Evolutionary conservation across 495 filamentous ascomycete genomes (phyloP).

Genomic region (Evansstolkia leycettana): DNA sequence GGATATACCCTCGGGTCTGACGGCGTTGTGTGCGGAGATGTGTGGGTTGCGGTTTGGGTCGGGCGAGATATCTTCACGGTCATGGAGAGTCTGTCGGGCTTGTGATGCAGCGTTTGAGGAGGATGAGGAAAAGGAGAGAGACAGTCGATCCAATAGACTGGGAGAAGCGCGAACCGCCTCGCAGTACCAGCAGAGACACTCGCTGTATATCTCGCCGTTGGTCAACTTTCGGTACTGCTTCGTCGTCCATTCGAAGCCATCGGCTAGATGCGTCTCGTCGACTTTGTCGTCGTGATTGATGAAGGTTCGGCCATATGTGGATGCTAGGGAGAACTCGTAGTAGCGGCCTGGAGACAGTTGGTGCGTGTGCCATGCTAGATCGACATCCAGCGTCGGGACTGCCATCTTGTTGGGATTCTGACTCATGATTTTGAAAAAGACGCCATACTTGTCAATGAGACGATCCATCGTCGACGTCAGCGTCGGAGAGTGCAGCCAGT

Average conservation of each 20-base stretch:
- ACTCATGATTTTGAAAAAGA: conserved; percentile 56
- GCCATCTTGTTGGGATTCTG: conserved; percentile 39
- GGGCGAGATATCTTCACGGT: conserved; percentile 41
- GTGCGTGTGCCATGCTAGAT: conserved; percentile 64
- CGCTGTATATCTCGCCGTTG: conserved; percentile 56
- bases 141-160: conserved; percentile 34
- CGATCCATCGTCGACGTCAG: conserved; percentile 51
- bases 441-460: conserved; percentile 52
- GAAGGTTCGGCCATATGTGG: conserved; percentile 25
- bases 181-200: conserved; percentile 89
- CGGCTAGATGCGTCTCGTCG: conserved; percentile 45
- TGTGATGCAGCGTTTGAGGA: conserved; percentile 17
- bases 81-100: conserved; percentile 25
- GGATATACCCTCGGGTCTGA: conserved; percentile 13
- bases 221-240: conserved; percentile 49
- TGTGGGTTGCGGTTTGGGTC: conserved; percentile 52
- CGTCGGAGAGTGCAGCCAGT: conserved; percentile 63
- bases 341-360: conserved; percentile 52
- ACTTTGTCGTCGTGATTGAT: conserved; percentile 86
- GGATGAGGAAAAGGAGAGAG: too few relatives aligned
- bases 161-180: conserved; percentile 61
- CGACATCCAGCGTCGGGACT: conserved; percentile 76
- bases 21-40: conserved; percentile 58
- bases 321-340: conserved; percentile 26
- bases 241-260: conserved; percentile 63